A percentile compares a stretch with the other conserved stretches of the same genome.
Conservation (phyloP, 495 filamentous ascomycete genomes). For the Aspergillus conjunctus region DNA sequence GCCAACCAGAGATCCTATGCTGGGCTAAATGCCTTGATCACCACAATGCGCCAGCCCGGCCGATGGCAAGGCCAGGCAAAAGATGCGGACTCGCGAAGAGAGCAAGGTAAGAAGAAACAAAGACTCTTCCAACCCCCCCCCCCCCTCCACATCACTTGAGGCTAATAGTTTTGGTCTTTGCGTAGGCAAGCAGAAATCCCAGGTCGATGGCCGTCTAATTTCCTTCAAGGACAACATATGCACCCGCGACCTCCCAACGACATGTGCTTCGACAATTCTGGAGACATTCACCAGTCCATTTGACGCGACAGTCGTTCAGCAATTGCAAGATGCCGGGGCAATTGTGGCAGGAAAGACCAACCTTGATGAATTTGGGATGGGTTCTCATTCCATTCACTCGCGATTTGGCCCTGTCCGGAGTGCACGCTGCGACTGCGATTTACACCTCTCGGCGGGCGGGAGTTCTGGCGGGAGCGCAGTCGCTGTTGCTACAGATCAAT, state of each 20-base stretch:
- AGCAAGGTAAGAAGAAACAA: slow-evolving; percentile 35
- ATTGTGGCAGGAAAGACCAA: slow-evolving; percentile 79
- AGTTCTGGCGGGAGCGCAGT: slow-evolving; percentile 94
- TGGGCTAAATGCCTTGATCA: slow-evolving; percentile 51
- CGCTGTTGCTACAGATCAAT: slow-evolving; percentile 72
- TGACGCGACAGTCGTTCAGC: slow-evolving; percentile 77
- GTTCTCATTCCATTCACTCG: slow-evolving; percentile 82
- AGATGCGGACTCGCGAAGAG: slow-evolving; percentile 43
- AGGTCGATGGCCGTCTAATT: slow-evolving; percentile 58
- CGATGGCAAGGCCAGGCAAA: slow-evolving; percentile 39
- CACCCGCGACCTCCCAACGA: slow-evolving; percentile 68
- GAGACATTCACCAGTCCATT: slow-evolving; percentile 72
- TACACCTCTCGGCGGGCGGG: slow-evolving; percentile 72
- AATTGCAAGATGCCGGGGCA: slow-evolving; percentile 65
- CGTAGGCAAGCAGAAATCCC: slow-evolving; percentile 38
- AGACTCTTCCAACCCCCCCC: not conserved
- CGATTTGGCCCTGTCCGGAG: slow-evolving; percentile 67
- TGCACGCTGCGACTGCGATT: slow-evolving; percentile 26
- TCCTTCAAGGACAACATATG: slow-evolving; percentile 92
- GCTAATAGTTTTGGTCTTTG: slow-evolving; percentile 3
- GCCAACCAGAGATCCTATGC: slow-evolving; percentile 46
- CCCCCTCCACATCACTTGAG: not conserved
- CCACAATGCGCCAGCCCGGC: slow-evolving; percentile 35
- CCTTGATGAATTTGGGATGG: slow-evolving; percentile 98
- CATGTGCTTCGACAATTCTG: slow-evolving; percentile 80